A percentile compares a stretch with the other conserved stretches of the same genome.
These are phyloP conservation scores for Mesembryanthemum crystallinum DNA, from an alignment of 148 eudicot species.

Conservation along the genomic window DNA sequence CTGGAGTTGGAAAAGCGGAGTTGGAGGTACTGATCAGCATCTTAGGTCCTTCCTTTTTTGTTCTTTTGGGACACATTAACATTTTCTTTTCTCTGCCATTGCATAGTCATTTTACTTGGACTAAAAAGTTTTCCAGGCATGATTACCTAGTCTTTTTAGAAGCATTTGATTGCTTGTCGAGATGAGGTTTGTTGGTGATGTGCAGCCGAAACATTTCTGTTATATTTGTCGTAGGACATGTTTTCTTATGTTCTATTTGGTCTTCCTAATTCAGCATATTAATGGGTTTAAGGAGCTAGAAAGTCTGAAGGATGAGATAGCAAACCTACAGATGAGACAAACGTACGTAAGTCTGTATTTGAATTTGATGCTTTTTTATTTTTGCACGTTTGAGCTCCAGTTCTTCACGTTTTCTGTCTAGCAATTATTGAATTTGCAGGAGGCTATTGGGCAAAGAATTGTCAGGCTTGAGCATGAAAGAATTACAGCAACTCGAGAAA, in stretches of 20 bases:
- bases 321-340: constrained; percentile 43
- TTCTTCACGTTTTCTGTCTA: background rate
- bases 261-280: constrained; percentile 29
- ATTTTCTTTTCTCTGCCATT: background rate
- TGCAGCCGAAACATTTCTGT: background rate
- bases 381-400: background rate
- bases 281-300: constrained; percentile 45
- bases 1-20: constrained; percentile 25
- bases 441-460: constrained; percentile 67
- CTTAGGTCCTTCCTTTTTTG: background rate
- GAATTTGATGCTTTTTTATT: background rate
- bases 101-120: too few species aligned
- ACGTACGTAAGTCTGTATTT: constrained; percentile 30
- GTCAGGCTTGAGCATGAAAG: constrained; percentile 46
- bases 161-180: background rate
- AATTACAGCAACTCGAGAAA: constrained; percentile 60
- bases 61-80: background rate
- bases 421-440: constrained; percentile 38
- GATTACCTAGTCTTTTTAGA: background rate
- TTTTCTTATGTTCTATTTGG: background rate
- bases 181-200: background rate
- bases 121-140: background rate
- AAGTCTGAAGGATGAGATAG: constrained; percentile 47
- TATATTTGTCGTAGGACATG: background rate
- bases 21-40: constrained; percentile 38